Evolutionary conservation across 345 rosid genomes (phyloP).

Genomic region (Lepidium aucheri): DNA sequence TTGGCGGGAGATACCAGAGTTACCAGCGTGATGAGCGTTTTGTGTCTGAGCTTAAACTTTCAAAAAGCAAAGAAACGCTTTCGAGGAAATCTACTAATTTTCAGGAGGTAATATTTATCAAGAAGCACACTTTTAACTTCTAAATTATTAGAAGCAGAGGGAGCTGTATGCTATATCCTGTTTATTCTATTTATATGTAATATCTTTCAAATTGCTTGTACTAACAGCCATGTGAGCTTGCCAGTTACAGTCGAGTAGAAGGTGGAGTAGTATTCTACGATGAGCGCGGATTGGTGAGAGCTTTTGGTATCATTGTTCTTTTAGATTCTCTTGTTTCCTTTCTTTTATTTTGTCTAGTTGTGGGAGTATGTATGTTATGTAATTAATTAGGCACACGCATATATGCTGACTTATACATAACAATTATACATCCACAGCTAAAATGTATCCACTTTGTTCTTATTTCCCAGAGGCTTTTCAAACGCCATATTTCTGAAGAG

Average conservation of each 20-base stretch:
- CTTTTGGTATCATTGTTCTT: constrained; percentile 16
- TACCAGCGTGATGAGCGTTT: constrained; percentile 83
- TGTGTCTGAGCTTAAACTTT: constrained; percentile 84
- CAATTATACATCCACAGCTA: background rate
- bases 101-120: constrained; percentile 60
- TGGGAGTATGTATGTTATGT: background rate
- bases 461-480: constrained; percentile 69
- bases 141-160: background rate
- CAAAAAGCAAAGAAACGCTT: constrained; percentile 79
- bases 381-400: background rate
- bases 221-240: constrained; percentile 81
- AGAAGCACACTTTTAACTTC: background rate
- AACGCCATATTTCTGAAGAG: constrained; percentile 65
- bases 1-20: constrained; percentile 45
- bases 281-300: constrained; percentile 69
- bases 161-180: background rate
- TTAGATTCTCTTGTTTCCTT: background rate
- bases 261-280: constrained; percentile 79
- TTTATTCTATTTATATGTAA: background rate
- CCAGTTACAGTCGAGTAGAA: constrained; percentile 81
- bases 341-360: background rate
- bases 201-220: background rate
- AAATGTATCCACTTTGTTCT: constrained; percentile 10
- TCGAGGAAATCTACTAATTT: constrained; percentile 71
- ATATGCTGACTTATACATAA: background rate